Evolutionary conservation across 345 rosid species (phyloP).

Genomic region (Eucalyptus erythrocorys): DNA sequence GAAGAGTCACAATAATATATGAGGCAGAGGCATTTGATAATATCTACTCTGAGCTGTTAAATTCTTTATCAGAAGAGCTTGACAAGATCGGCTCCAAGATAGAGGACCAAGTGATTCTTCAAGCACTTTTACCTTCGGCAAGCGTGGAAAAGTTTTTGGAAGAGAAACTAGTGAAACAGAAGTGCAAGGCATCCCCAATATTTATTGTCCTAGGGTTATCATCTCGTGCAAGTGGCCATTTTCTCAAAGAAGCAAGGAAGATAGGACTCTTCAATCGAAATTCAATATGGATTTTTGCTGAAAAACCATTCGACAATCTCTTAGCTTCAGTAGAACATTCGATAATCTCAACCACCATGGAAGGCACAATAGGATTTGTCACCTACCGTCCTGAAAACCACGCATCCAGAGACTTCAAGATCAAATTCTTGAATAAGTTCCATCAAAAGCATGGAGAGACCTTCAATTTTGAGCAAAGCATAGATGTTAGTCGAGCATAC

Average conservation of each 20-base stretch:
- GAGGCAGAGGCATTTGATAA: slow-evolving; percentile 23
- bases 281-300: slow-evolving; percentile 29
- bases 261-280: slow-evolving; percentile 23
- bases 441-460: slow-evolving; percentile 4
- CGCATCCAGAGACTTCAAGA: slow-evolving; percentile 2
- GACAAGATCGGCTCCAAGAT: slow-evolving; percentile 18
- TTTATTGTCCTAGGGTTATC: slow-evolving; percentile 34
- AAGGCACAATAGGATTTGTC: slow-evolving; percentile 37
- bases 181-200: slow-evolving; percentile 11
- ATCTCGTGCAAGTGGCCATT: slow-evolving; percentile 5
- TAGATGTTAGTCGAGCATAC: slow-evolving; percentile 21
- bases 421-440: slow-evolving; percentile 3
- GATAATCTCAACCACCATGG: slow-evolving; percentile 21
- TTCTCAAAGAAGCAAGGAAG: slow-evolving; percentile 27
- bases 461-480: slow-evolving; percentile 13
- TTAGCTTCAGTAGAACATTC: background rate
- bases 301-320: background rate
- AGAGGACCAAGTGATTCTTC: slow-evolving; percentile 25
- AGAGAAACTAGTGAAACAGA: slow-evolving; percentile 10
- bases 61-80: slow-evolving; percentile 15
- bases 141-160: background rate
- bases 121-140: slow-evolving; percentile 8
- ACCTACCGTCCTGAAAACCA: background rate
- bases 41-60: slow-evolving; percentile 9
- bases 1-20: slow-evolving; percentile 17